A percentile compares a stretch with the other conserved stretches of the same genome.
Conservation (phyloP, 148 eudicot genomes). For the Heliamphora exappendiculata region DNA sequence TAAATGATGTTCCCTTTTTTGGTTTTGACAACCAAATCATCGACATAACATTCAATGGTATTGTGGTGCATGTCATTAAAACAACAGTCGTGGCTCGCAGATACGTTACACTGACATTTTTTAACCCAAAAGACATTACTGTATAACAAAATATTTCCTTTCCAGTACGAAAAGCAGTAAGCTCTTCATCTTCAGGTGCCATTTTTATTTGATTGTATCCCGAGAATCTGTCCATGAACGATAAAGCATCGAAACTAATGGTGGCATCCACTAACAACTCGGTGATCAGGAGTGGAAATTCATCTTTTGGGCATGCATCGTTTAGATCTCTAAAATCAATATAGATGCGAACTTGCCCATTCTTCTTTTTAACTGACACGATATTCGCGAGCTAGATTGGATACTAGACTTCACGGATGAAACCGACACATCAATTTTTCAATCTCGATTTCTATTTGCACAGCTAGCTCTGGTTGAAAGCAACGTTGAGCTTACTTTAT, state of each 20-base stretch:
- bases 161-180: not conserved
- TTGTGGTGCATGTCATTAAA: not conserved
- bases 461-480: not conserved
- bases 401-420: not conserved
- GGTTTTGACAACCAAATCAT: not conserved
- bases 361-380: not conserved
- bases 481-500: slow-evolving; percentile 1
- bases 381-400: not conserved
- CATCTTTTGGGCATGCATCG: too few relatives aligned
- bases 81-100: not conserved
- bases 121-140: not conserved
- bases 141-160: not conserved
- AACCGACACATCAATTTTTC: not conserved
- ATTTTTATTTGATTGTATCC: too few relatives aligned
- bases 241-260: too few relatives aligned
- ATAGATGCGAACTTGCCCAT: not conserved
- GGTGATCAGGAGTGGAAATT: too few relatives aligned
- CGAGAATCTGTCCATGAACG: too few relatives aligned
- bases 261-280: too few relatives aligned
- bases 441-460: not conserved
- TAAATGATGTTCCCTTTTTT: not conserved
- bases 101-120: not conserved
- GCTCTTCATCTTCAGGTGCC: not conserved
- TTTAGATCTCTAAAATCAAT: not conserved
- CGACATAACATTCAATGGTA: not conserved